Evolutionary conservation across 768 basidiomycete species (phyloP), one percentile per base, ranked within the genome.

Genomic region (Auriscalpium microsporum): DNA sequence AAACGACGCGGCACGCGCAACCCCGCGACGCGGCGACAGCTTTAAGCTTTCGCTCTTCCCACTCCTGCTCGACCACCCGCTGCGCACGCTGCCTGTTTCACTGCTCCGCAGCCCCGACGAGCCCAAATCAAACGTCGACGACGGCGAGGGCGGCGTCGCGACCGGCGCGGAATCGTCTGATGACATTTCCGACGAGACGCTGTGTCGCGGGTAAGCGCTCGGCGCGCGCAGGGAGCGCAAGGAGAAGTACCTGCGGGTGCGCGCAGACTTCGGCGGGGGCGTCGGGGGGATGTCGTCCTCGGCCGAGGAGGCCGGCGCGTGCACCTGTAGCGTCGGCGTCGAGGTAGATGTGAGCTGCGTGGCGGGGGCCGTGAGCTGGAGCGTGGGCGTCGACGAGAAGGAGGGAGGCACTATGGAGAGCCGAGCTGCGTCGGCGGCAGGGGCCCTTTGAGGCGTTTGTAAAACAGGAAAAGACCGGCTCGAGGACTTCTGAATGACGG

Each of bases 131-230:
- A 49, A 71, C 13, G 57, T 72, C 50, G 60, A 58, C 17, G 56
- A 82, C 72, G 83, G 76, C 33, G 56, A 82, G 72, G 83, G 76
- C 33, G 85, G 85, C 17, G 82, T 84, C 7, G 75, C 69, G n/a
- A 83, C 75, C 19, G 77, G 71, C 35, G 75, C 75, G 23, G 83
- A 85, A 61, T 87, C 85, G 59, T 88, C 86, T 7, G 82, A 84
- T 0, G 84, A 87, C 53, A 83, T 67, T 59, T 81, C 79, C 2
- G 82, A 83, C 1, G 77, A 79, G 19, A 79, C 71, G 63, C 86
- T 89, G 37, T 80, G 70, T 14, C 87, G 77, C 21, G 78, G 73
- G 52, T 77, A 75, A 2, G 73, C 65, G 54, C 73, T 67, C 9
- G 73, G 71, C 4, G 77, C 69, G 28, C 28, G 28, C 7, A 28